Evolutionary conservation across 768 basidiomycete genomes (phyloP), one percentile per base, ranked within the genome.

Genomic region (Mycena polygramma): DNA sequence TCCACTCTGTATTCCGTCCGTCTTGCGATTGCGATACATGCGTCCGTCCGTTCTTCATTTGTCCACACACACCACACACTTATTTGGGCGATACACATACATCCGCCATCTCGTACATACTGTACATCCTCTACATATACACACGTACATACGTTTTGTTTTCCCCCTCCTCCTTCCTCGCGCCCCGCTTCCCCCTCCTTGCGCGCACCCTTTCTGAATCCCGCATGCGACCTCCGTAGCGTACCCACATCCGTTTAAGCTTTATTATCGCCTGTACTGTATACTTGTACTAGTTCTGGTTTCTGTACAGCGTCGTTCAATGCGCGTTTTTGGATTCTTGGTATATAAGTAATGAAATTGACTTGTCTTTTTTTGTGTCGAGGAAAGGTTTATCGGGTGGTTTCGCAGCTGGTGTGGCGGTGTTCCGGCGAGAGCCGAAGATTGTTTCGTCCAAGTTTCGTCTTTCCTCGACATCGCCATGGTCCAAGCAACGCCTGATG

Each of bases 221-320:
- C 10, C 51, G 14, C n/a, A 22, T 37, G 7, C 35, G n/a, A 11
- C 37, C 39, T 37, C 30, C 26, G 17, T 53, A 48, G 22, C 49
- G 52, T 53, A 53, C 52, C 52, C 52, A 53, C 52, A 30, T 15
- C 26, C 52, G 14, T 53, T 53, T 53, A 15, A 49, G 22, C 9
- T 17, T 7, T 17, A 24, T 51, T 22, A 7, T 24, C n/a, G 22
- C 49, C 22, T n/a, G 26, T 51, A 57, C n/a, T 57, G 45, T 57
- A 65, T 22, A 57, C 30, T 48, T 55, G 35, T 57, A 65, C 14
- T 53, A 1, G 45, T 49, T 30, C 19, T 46, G 30, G 30, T 58
- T 58, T 39, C 20, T 65, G 63, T 65, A 65, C 36, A 46, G 63
- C 54, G 46, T 55, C 63, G 43, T 49, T 49, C 36, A 65, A 65